Evolutionary conservation across 106 monocot species (phyloP).

Genomic region (Phalaenopsis aphrodite): DNA sequence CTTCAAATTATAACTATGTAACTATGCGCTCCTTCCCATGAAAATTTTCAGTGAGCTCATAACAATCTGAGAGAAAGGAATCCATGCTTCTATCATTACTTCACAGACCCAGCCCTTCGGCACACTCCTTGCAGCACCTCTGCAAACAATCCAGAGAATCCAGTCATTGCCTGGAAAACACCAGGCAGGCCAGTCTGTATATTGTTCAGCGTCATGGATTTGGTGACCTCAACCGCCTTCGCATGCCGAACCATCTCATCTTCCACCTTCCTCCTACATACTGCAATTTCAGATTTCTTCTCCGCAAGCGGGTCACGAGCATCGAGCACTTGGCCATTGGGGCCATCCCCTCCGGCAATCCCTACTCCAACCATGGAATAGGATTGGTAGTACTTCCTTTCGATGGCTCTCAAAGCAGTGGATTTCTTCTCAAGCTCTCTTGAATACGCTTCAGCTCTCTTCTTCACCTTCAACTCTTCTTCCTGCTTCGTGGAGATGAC

Average conservation of each 20-base stretch:
- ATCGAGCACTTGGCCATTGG: constrained; percentile 42
- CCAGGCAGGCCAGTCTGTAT: constrained; percentile 81
- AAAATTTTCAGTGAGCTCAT: background rate
- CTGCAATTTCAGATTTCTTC: constrained; percentile 51
- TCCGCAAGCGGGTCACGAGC: constrained; percentile 62
- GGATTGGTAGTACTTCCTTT: constrained; percentile 87
- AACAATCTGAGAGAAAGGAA: background rate
- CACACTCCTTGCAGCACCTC: constrained; percentile 62
- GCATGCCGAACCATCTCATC: constrained; percentile 54
- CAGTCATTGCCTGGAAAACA: constrained; percentile 82
- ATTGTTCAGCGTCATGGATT: constrained; percentile 75
- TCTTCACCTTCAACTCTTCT: constrained; percentile 77
- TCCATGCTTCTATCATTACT: constrained; percentile 12
- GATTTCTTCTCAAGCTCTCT: constrained; percentile 89
- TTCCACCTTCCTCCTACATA: constrained; percentile 62
- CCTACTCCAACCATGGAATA: constrained; percentile 68
- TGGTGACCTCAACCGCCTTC: constrained; percentile 58
- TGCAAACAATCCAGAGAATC: constrained; percentile 63
- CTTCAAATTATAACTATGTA: constrained; percentile 8
- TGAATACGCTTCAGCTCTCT: constrained; percentile 46
- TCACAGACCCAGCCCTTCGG: constrained; percentile 31
- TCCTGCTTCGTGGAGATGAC: constrained; percentile 71
- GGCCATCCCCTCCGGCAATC: constrained; percentile 30
- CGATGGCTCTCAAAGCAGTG: constrained; percentile 49
- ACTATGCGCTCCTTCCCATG: background rate